Percentiles rank a stretch among this genome's conserved stretches.
These are phyloP conservation scores for Saitozyma podzolica DNA, from an alignment of 768 basidiomycete genomes.

Conservation along the genomic window DNA sequence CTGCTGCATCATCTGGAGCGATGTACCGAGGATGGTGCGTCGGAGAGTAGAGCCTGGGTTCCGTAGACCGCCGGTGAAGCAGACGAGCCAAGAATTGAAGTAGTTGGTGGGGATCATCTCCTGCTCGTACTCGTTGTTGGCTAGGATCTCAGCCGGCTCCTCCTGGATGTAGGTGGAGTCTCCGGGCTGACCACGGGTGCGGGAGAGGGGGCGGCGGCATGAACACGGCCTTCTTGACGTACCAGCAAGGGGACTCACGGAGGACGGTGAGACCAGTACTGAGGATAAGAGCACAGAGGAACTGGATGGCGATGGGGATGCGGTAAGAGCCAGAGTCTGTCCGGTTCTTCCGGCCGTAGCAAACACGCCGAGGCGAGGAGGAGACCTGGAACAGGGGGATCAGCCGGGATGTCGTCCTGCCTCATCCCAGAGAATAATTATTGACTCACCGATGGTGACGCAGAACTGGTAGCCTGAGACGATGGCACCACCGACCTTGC, in stretches of 20 bases:
- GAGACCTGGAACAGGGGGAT: too few species aligned
- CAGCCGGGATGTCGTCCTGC: too few species aligned
- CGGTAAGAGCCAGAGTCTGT: conserved; percentile 46
- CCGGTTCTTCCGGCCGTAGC: conserved; percentile 51
- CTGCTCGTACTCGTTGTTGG: conserved; percentile 52
- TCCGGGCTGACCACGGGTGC: too few species aligned
- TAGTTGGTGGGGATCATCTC: conserved; percentile 44
- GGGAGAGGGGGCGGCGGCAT: conserved; percentile 45
- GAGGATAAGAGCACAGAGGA: too few species aligned
- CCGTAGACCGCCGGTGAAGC: conserved; percentile 47
- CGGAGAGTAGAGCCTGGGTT: conserved; percentile 49
- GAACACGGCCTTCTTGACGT: conserved; percentile 49
- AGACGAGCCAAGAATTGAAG: conserved; percentile 45
- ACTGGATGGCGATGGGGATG: conserved; percentile 52
- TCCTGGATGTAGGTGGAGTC: conserved; percentile 49
- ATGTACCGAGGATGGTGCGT: too few species aligned
- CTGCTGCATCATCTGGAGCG: too few species aligned
- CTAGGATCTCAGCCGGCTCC: conserved; percentile 52
- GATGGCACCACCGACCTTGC: conserved; percentile 51
- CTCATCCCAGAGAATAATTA: too few species aligned
- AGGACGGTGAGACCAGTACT: conserved; percentile 50
- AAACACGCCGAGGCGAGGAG: conserved; percentile 52
- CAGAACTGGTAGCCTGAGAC: conserved; percentile 53
- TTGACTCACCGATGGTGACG: conserved; percentile 49
- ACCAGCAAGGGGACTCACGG: conserved; percentile 54